Conservation (phyloP, 2,329 filamentous ascomycete species). For the Fusarium cicatricum region DNA sequence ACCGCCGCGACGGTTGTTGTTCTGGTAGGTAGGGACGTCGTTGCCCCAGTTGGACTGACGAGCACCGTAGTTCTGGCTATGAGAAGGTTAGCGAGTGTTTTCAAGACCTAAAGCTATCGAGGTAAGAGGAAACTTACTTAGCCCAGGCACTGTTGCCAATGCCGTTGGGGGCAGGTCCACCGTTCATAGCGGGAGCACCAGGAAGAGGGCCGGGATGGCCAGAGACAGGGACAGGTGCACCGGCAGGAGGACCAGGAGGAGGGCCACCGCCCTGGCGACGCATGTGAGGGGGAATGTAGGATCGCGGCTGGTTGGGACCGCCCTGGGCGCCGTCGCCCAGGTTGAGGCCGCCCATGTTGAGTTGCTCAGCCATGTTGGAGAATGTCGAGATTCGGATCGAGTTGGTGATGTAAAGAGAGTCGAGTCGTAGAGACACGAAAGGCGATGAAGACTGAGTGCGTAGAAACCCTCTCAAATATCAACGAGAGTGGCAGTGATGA, state of each 20-base stretch:
- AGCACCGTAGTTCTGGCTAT: slow-evolving; percentile 44
- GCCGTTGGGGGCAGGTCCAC: slow-evolving; percentile 49
- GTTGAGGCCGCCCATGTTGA: slow-evolving; percentile 81
- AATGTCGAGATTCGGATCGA: slow-evolving; percentile 35
- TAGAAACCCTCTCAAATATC: slow-evolving; percentile 42
- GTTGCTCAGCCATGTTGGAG: slow-evolving; percentile 79
- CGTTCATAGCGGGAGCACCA: slow-evolving; percentile 17
- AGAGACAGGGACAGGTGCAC: slow-evolving; percentile 15
- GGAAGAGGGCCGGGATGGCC: slow-evolving; percentile 17
- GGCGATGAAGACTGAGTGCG: slow-evolving; percentile 3
- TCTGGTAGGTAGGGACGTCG: slow-evolving; percentile 42
- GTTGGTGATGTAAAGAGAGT: slow-evolving; percentile 29
- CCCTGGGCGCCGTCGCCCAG: slow-evolving; percentile 57
- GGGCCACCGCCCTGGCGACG: slow-evolving; percentile 53
- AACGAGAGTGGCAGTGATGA: slow-evolving; percentile 39
- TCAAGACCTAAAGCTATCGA: neutral
- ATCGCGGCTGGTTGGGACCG: slow-evolving; percentile 56
- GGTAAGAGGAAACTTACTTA: slow-evolving; percentile 55
- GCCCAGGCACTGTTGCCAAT: slow-evolving; percentile 73
- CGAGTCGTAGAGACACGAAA: slow-evolving; percentile 34
- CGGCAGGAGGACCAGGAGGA: slow-evolving; percentile 44
- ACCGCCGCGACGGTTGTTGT: slow-evolving; percentile 45
- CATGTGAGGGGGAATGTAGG: slow-evolving; percentile 89
- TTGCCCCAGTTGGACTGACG: slow-evolving; percentile 49
- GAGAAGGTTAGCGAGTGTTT: slow-evolving; percentile 28